Conservation (phyloP, 75 land plant genomes). For the Azolla pinnata region DNA sequence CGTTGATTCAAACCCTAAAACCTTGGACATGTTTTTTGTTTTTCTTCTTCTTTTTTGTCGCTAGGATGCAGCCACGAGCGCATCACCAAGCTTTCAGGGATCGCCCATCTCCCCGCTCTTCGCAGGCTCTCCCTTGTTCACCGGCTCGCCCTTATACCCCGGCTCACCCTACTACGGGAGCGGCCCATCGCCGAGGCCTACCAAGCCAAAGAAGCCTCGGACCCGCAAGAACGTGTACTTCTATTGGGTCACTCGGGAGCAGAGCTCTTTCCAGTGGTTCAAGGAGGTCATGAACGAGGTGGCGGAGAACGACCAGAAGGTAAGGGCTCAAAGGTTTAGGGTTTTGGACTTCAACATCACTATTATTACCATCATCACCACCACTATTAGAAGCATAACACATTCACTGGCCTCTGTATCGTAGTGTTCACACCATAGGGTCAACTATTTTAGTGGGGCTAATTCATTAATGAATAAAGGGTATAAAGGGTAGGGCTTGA, state of each 20-base stretch:
- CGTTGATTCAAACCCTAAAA: background rate
- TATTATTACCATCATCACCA: background rate
- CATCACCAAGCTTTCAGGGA: slow-evolving; percentile 4
- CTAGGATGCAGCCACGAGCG: background rate
- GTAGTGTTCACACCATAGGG: no score
- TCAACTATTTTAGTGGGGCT: no score
- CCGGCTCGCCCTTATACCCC: background rate
- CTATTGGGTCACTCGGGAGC: slow-evolving; percentile 31
- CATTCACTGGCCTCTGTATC: no score
- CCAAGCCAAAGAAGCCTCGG: background rate
- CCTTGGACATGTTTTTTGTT: background rate
- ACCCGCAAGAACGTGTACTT: slow-evolving; percentile 17
- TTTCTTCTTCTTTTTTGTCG: background rate
- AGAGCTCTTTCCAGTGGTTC: slow-evolving; percentile 30
- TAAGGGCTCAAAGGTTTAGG: background rate
- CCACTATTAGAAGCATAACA: no score
- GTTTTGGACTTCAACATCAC: background rate
- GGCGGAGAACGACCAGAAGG: slow-evolving; percentile 28
- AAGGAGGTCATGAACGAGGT: slow-evolving; percentile 34
- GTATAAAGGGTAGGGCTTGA: no score
- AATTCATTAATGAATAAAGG: no score
- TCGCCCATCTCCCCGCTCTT: slow-evolving; percentile 5
- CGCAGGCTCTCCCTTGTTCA: slow-evolving; percentile 3
- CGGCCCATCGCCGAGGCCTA: background rate
- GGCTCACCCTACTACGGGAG: background rate